Evolutionary conservation across 371 early-diverging fungal genomes (phyloP).

Genomic region (Mortierella sp.): DNA sequence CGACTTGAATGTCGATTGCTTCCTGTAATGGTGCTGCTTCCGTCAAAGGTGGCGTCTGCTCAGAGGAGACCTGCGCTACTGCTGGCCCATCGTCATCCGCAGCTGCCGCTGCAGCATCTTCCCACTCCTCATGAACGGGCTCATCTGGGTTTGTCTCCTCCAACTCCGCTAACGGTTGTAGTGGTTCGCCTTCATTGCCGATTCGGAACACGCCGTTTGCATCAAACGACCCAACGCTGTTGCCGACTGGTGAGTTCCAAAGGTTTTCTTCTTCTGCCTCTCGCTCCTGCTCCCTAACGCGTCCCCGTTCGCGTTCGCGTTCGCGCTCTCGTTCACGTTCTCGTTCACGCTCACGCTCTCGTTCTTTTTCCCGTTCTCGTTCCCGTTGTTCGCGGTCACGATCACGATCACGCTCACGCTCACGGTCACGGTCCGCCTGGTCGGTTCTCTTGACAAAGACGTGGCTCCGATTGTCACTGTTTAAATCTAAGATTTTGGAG

Average conservation of each 20-base stretch:
- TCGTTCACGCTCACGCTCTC: slow-evolving; percentile 15
- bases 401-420: slow-evolving; percentile 24
- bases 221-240: slow-evolving; percentile 67
- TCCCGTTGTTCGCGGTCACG: slow-evolving; percentile 25
- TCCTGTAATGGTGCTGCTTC: background rate
- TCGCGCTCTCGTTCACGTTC: background rate
- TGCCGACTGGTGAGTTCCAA: slow-evolving; percentile 54
- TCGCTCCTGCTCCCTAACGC: slow-evolving; percentile 25
- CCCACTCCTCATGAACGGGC: slow-evolving; percentile 3
- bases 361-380: slow-evolving; percentile 8
- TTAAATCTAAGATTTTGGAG: slow-evolving; percentile 22
- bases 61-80: background rate
- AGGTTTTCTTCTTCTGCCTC: slow-evolving; percentile 45
- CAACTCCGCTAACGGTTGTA: slow-evolving; percentile 40
- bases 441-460: slow-evolving; percentile 35
- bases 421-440: slow-evolving; percentile 12
- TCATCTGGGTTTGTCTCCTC: slow-evolving; percentile 29
- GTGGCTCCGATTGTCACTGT: slow-evolving; percentile 37
- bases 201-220: slow-evolving; percentile 76
- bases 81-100: slow-evolving; percentile 16
- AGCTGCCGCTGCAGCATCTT: background rate
- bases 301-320: slow-evolving; percentile 18
- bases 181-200: slow-evolving; percentile 54
- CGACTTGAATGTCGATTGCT: too few species aligned
- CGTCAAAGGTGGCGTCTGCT: background rate